phyloP scores from a whole-genome alignment of 2,329 filamentous ascomycete species.

The Cladophialophora bantiana region DNA sequence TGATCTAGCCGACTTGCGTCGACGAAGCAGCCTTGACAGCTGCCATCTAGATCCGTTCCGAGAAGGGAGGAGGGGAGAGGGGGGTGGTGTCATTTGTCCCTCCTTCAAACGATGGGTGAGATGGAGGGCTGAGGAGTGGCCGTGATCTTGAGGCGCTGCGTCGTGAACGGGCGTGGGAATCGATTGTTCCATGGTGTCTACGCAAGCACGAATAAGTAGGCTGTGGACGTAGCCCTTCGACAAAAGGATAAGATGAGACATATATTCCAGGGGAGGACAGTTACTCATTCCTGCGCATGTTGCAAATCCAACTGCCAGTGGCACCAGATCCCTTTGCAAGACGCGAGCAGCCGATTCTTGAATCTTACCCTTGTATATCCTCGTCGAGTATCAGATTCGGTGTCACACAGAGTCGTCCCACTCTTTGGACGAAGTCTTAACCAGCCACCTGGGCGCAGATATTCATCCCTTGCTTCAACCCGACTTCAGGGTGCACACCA shows the following conservation, averaged over 20 bases:
- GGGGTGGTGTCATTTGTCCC: slow-evolving; percentile 28
- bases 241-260: slow-evolving; percentile 27
- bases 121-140: slow-evolving; percentile 10
- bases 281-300: slow-evolving; percentile 18
- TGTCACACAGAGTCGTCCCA: slow-evolving; percentile 19
- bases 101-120: slow-evolving; percentile 25
- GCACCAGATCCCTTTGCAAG: slow-evolving; percentile 9
- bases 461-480: slow-evolving; percentile 31
- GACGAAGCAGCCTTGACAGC: slow-evolving; percentile 31
- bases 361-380: slow-evolving; percentile 29
- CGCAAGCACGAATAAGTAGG: slow-evolving; percentile 15
- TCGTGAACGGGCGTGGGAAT: neutral
- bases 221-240: slow-evolving; percentile 1
- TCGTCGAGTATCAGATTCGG: slow-evolving; percentile 13
- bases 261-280: slow-evolving; percentile 24
- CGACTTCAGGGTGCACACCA: neutral
- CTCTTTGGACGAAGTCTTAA: slow-evolving; percentile 9
- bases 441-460: slow-evolving; percentile 25
- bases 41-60: slow-evolving; percentile 21
- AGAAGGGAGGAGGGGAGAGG: slow-evolving; percentile 14
- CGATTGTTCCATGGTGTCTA: slow-evolving; percentile 23
- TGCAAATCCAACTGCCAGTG: slow-evolving; percentile 31
- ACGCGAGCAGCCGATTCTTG: slow-evolving; percentile 18
- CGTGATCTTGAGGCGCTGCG: slow-evolving; percentile 2
- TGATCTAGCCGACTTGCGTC: slow-evolving; percentile 22